Evolutionary conservation across 2,329 filamentous ascomycete species (phyloP).

Genomic region (Didymella segeticola): DNA sequence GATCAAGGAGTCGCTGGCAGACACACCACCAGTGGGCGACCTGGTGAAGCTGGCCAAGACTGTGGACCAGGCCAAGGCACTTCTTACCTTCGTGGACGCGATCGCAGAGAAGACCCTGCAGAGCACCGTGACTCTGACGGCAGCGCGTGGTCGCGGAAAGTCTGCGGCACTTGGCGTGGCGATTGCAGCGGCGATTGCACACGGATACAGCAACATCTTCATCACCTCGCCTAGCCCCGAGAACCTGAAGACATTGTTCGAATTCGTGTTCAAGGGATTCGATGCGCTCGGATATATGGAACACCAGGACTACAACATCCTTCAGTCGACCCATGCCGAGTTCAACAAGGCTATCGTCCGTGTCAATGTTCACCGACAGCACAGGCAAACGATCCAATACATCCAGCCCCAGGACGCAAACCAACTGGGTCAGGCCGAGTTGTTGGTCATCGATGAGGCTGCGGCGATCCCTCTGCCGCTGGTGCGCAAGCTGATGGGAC

Average conservation of each 20-base stretch:
- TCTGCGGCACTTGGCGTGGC: conserved; percentile 95
- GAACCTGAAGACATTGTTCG: conserved; percentile 97
- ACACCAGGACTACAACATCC: conserved; percentile 96
- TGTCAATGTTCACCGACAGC: conserved; percentile 92
- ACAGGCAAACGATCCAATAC: conserved; percentile 98
- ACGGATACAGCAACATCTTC: conserved; percentile 99
- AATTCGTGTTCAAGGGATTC: conserved; percentile 98
- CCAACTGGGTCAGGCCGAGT: conserved; percentile 90
- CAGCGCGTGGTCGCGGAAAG: conserved; percentile 93
- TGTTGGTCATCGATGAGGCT: conserved; percentile 96
- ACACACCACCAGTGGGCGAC: conserved; percentile 84
- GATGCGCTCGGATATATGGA: conserved; percentile 93
- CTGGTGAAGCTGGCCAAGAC: conserved; percentile 86
- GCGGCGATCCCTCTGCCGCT: conserved; percentile 93
- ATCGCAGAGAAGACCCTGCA: conserved; percentile 95
- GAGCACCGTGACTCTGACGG: conserved; percentile 92
- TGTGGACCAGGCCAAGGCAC: conserved; percentile 92
- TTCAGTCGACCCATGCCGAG: conserved; percentile 96
- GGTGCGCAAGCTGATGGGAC: conserved; percentile 92
- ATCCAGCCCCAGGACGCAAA: conserved; percentile 97
- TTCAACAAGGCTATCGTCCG: conserved; percentile 99
- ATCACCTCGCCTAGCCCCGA: conserved; percentile 97
- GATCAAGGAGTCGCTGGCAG: conserved; percentile 86
- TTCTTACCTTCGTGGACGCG: conserved; percentile 95
- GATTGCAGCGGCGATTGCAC: conserved; percentile 89